Conservation (phyloP, 805 yeast genomes). For the Isabelozyma pseudorhagii region DNA sequence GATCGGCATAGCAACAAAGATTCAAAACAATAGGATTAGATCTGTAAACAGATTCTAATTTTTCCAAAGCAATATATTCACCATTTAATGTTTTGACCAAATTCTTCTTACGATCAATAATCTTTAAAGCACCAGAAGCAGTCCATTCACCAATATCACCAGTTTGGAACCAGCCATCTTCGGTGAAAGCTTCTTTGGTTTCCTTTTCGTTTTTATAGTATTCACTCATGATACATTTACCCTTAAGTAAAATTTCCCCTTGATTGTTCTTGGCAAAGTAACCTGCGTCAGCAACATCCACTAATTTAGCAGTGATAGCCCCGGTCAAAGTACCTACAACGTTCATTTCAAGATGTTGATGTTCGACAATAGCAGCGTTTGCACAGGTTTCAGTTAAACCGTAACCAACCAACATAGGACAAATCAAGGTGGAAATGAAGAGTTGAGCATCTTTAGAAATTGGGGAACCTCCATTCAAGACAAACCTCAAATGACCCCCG, state of each 20-base stretch:
- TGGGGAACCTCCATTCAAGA: slow-evolving; percentile 93
- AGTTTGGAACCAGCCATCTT: slow-evolving; percentile 92
- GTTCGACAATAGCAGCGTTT: slow-evolving; percentile 69
- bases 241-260: slow-evolving; percentile 86
- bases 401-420: slow-evolving; percentile 90
- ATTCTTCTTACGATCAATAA: slow-evolving; percentile 94
- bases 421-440: slow-evolving; percentile 70
- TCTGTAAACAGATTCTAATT: slow-evolving; percentile 87
- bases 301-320: slow-evolving; percentile 79
- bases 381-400: slow-evolving; percentile 97
- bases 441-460: slow-evolving; percentile 76
- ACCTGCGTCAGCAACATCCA: slow-evolving; percentile 89
- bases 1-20: slow-evolving; percentile 92
- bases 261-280: slow-evolving; percentile 86
- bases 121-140: slow-evolving; percentile 67
- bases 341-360: slow-evolving; percentile 63
- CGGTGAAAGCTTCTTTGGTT: slow-evolving; percentile 67
- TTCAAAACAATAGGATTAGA: slow-evolving; percentile 74
- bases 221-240: slow-evolving; percentile 68
- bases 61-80: slow-evolving; percentile 96
- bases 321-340: slow-evolving; percentile 83
- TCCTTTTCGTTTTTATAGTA: slow-evolving; percentile 84
- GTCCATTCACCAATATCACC: slow-evolving; percentile 98
- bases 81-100: slow-evolving; percentile 94
- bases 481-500: slow-evolving; percentile 76